These are phyloP conservation scores for Aethionema arabicum DNA, from an alignment of 345 rosid species.

Conservation along the genomic window DNA sequence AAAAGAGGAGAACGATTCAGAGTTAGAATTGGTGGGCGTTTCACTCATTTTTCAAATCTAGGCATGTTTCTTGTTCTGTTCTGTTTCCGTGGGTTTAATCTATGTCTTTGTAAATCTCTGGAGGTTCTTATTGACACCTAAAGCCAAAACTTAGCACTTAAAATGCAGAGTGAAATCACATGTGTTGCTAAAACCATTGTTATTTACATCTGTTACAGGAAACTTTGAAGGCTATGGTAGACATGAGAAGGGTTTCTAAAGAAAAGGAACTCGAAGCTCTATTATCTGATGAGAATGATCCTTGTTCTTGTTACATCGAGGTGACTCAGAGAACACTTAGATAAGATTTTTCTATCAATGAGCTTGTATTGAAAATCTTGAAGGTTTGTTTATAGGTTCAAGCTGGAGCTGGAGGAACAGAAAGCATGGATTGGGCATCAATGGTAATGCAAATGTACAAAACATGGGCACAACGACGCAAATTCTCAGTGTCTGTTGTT, in stretches of 20 bases:
- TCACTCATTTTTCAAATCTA: constrained; percentile 52
- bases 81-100: constrained; percentile 13
- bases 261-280: constrained; percentile 93
- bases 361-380: constrained; percentile 2
- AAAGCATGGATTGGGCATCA: constrained; percentile 97
- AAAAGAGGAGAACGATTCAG: constrained; percentile 79
- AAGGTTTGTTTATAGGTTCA: constrained; percentile 56
- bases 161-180: not conserved
- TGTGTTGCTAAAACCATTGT: constrained; percentile 12
- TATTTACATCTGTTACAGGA: constrained; percentile 48
- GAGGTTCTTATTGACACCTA: not conserved
- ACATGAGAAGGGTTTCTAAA: constrained; percentile 76
- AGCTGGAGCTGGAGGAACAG: constrained; percentile 99
- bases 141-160: not conserved
- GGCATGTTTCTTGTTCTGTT: constrained; percentile 64
- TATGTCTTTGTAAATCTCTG: not conserved
- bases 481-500: constrained; percentile 60
- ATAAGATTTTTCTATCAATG: constrained; percentile 16
- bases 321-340: constrained; percentile 34
- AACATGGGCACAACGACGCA: constrained; percentile 72
- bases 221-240: constrained; percentile 57
- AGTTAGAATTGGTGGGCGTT: constrained; percentile 89
- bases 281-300: constrained; percentile 77
- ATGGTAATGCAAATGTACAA: constrained; percentile 96
- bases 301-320: constrained; percentile 83